Base-by-base conservation (phyloP, 306 rosid species). In the Lathyrus tuberosus region DNA sequence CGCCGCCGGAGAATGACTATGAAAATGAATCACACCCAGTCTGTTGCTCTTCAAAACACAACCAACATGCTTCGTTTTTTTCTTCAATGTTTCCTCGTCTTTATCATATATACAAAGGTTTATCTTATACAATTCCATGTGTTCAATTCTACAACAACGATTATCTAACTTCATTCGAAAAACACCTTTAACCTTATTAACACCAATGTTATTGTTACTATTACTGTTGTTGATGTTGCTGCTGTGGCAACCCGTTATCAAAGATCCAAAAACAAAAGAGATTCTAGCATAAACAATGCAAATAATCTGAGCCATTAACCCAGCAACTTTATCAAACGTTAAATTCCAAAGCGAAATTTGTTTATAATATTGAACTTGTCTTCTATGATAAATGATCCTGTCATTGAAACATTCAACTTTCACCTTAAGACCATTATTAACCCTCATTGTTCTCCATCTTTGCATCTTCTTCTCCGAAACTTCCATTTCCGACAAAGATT, bases 291-390 rank as follows among this genome's bases (percentile, higher is more conserved):
- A 86, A 1, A 84, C 20, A 10, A 88, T 33, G 76, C 84, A 88
- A 3, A 84, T 35, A 1, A 81, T 65, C 5, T 88, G 70, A 1
- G 87, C 84, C 95, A 86, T 86, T 47, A 83, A 69, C 2, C 81
- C 74, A 1, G 86, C 84, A 35, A 57, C 79, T 26, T 78, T 77
- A 28, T 90, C 89, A 14, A 82, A 85, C 5, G 87, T 67, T 28
- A 82, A 80, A 62, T 56, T 78, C 96, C 96, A 90, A 1, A 90
- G 83, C 6, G 96, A 90, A 8, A n/a, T 59, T n/a, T 80, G 86
- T 30, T 73, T 90, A 75, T 43, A 86, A 74, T 74, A 82, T 6
- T 69, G 69, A 3, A 90, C 82, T 8, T 82, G 84, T 13, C 83
- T 81, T 20, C 54, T 76, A 66, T 66, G 76, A n/a, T 4, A 26